Percentiles rank a stretch among this genome's conserved stretches.
Conservation (phyloP, 306 rosid genomes). For the Cicer arietinum region DNA sequence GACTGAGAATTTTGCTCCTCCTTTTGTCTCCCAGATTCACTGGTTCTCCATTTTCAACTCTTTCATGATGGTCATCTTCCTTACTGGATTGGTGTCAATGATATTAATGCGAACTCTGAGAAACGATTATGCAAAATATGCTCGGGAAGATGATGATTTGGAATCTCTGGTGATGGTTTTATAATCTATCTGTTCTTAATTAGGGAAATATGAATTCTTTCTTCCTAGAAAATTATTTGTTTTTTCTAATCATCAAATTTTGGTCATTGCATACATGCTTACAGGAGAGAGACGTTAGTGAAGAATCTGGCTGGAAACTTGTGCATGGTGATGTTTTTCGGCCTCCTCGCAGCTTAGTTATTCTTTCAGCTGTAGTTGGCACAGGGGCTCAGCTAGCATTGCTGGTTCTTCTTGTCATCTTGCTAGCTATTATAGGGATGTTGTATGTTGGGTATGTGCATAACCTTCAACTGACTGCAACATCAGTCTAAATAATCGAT, state of each 20-base stretch:
- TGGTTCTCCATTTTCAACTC: conserved; percentile 99
- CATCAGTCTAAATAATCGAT: conserved; percentile 24
- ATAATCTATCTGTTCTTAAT: conserved; percentile 31
- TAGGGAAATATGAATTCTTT: conserved; percentile 25
- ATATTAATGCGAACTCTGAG: conserved; percentile 98
- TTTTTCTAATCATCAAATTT: conserved; percentile 40
- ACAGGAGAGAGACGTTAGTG: conserved; percentile 97
- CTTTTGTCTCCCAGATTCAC: conserved; percentile 75
- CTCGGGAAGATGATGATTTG: conserved; percentile 96
- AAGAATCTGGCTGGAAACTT: conserved; percentile 99
- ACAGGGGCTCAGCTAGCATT: conserved; percentile 97
- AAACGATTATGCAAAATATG: conserved; percentile 99
- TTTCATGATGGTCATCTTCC: conserved; percentile 99
- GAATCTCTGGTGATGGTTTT: conserved; percentile 82
- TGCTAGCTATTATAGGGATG: conserved; percentile 96
- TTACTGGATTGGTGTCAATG: conserved; percentile 99
- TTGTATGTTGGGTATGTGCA: conserved; percentile 74
- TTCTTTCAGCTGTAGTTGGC: conserved; percentile 97
- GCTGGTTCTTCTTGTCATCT: conserved; percentile 92
- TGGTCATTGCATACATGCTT: conserved; percentile 33
- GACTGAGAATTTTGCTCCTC: conserved; percentile 42
- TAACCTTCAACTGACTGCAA: conserved; percentile 31
- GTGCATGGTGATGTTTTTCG: conserved; percentile 99
- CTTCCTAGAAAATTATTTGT: not conserved
- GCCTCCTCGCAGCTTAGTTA: conserved; percentile 74